These are phyloP conservation scores for Solanum tarapatanum DNA, from an alignment of 257 asterid genomes.

Conservation along the genomic window DNA sequence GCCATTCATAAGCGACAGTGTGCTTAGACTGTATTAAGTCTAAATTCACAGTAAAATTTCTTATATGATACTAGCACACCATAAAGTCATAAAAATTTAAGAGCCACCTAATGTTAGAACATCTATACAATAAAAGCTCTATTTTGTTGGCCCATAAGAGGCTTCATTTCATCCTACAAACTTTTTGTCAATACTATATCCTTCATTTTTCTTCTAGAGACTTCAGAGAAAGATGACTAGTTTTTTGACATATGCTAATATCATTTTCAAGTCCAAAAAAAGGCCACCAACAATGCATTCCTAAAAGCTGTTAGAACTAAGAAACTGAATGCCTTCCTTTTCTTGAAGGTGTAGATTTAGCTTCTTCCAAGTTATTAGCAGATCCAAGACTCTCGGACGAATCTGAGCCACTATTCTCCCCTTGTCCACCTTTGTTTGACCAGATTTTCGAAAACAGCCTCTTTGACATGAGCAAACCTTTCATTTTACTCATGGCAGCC, in stretches of 20 bases:
- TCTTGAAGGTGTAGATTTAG: constrained; percentile 56
- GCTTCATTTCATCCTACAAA: neutral
- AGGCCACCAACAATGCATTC: neutral
- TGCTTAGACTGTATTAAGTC: neutral
- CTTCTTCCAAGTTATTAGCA: constrained; percentile 48
- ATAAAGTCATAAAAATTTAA: neutral
- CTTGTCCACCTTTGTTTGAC: constrained; percentile 58
- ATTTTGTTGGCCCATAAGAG: neutral
- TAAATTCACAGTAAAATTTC: neutral
- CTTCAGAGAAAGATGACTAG: constrained; percentile 2
- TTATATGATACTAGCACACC: neutral
- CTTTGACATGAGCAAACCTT: constrained; percentile 58
- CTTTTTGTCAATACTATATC: constrained; percentile 11
- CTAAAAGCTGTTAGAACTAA: constrained; percentile 16
- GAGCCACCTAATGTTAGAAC: neutral
- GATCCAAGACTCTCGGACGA: constrained; percentile 86
- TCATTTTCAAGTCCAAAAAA: neutral
- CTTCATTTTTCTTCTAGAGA: constrained; percentile 12
- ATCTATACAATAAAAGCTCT: neutral
- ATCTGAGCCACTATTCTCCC: constrained; percentile 82
- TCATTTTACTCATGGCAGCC: constrained; percentile 54
- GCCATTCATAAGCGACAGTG: neutral
- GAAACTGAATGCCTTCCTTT: constrained; percentile 82
- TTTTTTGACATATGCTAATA: constrained; percentile 6
- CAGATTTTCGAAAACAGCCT: constrained; percentile 71